phyloP scores from a whole-genome alignment of 2,329 filamentous ascomycete species.

The Teratosphaeriaceae sp. region DNA sequence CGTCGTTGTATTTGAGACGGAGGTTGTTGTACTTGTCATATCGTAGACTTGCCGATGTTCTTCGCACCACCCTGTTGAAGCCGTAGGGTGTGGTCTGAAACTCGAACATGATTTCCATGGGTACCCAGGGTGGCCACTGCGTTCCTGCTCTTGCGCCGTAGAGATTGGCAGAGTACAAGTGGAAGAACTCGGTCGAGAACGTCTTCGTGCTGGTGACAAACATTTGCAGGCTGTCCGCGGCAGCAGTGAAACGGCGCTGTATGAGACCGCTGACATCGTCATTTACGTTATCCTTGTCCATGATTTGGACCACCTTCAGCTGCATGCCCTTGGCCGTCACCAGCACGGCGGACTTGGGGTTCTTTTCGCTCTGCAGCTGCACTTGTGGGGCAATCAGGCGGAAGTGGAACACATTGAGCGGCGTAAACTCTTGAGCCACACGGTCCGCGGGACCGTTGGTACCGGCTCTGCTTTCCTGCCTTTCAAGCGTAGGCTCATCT shows the following conservation, averaged over 20 bases:
- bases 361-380: constrained; percentile 97
- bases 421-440: constrained; percentile 79
- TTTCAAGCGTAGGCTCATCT: constrained; percentile 50
- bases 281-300: constrained; percentile 89
- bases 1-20: constrained; percentile 93
- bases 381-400: constrained; percentile 96
- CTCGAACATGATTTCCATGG: constrained; percentile 97
- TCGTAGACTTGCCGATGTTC: constrained; percentile 86
- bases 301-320: constrained; percentile 92
- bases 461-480: constrained; percentile 32
- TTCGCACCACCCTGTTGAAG: constrained; percentile 95
- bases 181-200: constrained; percentile 74
- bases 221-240: constrained; percentile 97
- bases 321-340: constrained; percentile 97
- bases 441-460: constrained; percentile 48
- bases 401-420: constrained; percentile 91
- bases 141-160: constrained; percentile 82
- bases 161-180: constrained; percentile 88
- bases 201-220: constrained; percentile 94
- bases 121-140: constrained; percentile 96
- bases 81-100: constrained; percentile 90
- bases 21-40: constrained; percentile 99
- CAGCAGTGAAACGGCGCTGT: constrained; percentile 85
- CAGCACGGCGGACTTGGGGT: constrained; percentile 92
- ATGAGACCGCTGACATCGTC: constrained; percentile 94